Percentiles rank a stretch among this genome's conserved stretches.
Conservation (phyloP, 441 rosid genomes). For the Euphorbia corollata region DNA sequence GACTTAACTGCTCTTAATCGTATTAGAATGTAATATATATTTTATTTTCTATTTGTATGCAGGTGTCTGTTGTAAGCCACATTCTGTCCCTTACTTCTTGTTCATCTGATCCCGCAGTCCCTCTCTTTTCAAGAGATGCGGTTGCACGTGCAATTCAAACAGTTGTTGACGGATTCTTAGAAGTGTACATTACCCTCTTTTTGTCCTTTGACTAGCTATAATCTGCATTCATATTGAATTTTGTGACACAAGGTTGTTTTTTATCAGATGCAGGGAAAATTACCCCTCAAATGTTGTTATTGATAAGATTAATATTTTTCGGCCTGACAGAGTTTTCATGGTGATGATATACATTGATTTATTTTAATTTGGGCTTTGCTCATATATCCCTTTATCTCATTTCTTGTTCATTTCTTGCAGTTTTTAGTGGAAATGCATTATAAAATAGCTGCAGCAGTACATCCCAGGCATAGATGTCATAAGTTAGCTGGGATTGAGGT, state of each 20-base stretch:
- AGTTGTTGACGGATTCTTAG: constrained; percentile 92
- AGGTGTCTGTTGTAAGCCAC: constrained; percentile 91
- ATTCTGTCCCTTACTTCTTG: constrained; percentile 67
- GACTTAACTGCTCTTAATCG: constrained; percentile 9
- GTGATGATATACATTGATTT: constrained; percentile 30
- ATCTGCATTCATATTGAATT: constrained; percentile 14
- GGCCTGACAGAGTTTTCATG: constrained; percentile 95
- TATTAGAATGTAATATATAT: constrained; percentile 1
- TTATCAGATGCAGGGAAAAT: constrained; percentile 48
- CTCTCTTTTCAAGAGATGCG: constrained; percentile 62
- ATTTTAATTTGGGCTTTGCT: constrained; percentile 20
- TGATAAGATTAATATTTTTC: constrained; percentile 85
- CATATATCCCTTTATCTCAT: constrained; percentile 9
- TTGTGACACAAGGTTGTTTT: constrained; percentile 15
- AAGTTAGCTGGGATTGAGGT: constrained; percentile 78
- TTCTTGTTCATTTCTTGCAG: constrained; percentile 34
- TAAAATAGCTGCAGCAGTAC: constrained; percentile 65
- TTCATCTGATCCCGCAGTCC: constrained; percentile 58
- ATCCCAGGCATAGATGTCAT: constrained; percentile 77
- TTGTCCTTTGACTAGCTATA: constrained; percentile 16
- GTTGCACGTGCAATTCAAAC: constrained; percentile 63
- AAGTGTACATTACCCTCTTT: constrained; percentile 41
- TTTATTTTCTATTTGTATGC: constrained; percentile 25
- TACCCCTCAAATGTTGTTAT: constrained; percentile 39
- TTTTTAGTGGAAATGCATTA: constrained; percentile 83